phyloP scores from a whole-genome alignment of 108 stramenopile genomes.

The Epithemia pelagica region DNA sequence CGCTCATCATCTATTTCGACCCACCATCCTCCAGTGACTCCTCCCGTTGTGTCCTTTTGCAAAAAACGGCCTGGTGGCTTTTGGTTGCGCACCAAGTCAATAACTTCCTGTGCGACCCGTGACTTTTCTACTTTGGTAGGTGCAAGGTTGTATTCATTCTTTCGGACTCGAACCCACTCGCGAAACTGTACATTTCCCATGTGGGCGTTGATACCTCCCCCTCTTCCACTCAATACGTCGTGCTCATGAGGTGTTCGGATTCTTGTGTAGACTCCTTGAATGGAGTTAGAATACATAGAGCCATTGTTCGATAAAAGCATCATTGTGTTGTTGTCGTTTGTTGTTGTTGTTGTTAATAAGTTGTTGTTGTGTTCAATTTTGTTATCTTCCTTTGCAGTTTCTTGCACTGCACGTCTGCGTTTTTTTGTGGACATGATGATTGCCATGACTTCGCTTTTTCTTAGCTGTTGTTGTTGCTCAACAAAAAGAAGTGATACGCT shows the following conservation, averaged over 20 bases:
- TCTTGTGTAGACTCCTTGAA: not conserved
- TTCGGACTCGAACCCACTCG: conserved; percentile 58
- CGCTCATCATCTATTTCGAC: conserved; percentile 59
- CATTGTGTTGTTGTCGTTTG: not conserved
- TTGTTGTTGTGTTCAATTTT: not conserved
- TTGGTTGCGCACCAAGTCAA: conserved; percentile 34
- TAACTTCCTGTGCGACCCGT: conserved; percentile 50
- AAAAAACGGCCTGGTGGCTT: conserved; percentile 73
- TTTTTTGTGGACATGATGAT: not conserved
- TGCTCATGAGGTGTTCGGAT: conserved; percentile 19
- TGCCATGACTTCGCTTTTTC: not conserved
- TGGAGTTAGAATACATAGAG: not conserved
- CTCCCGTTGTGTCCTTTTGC: conserved; percentile 29
- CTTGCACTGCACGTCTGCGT: not conserved
- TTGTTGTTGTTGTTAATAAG: not conserved
- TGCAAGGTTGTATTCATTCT: conserved; percentile 68
- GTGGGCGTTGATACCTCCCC: conserved; percentile 77
- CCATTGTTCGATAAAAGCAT: conserved; percentile 2
- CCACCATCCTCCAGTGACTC: conserved; percentile 39
- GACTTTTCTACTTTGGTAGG: conserved; percentile 62
- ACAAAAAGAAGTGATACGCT: no score
- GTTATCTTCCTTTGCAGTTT: not conserved
- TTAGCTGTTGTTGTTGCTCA: not conserved
- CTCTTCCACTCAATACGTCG: conserved; percentile 71
- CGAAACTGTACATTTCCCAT: conserved; percentile 66